Evolutionary conservation across 2,329 filamentous ascomycete species (phyloP), one percentile per base, ranked within the genome.

Genomic region (Phialocephala subalpina): DNA sequence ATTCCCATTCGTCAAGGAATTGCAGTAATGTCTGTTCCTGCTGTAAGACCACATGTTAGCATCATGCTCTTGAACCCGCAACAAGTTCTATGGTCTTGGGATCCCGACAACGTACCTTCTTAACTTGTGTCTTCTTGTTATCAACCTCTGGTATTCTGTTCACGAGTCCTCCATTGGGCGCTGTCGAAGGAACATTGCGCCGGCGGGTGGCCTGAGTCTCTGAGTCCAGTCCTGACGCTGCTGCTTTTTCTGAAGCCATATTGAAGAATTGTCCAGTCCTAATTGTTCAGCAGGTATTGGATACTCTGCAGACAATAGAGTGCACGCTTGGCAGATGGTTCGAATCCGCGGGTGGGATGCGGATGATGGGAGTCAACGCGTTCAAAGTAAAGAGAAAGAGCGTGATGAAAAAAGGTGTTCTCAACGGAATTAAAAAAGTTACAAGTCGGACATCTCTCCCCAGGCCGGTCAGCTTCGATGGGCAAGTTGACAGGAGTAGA

Each of bases 1-100:
- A 82, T 77, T 92, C 84, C 85, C 88, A 87, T 79, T 89, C 82
- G 73, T 85, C 82, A 71, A 94, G 84, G 73, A 86, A 82, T 63
- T 90, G 78, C 72, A 92, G 79, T 69, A 92, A 77, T 27, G 86
- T 87, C 72, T 86, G 83, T 71, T 83, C 78, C 79, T 86, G 70
- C 75, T 77, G 58, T 42, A 36, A 57, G 4, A 62, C 35, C 27
- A 64, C 1, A 60, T 38, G 67, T 80, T 60, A 77, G 75, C 67
- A 69, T 69, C 14, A 20, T 38, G 3, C n/a, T 14, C 55, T 33
- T 11, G 7, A 42, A 55, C 16, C 14, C n/a, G 1, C 14, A 11
- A 33, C 27, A 53, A 22, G 27, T 53, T 27, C 12, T 29, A 33
- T 7, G 12, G 8, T 8, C 12, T 53, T 22, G 12, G 49, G 12